These are phyloP conservation scores for Ganoderma leucocontextum DNA, from an alignment of 1,284 basidiomycete species.

Conservation along the genomic window DNA sequence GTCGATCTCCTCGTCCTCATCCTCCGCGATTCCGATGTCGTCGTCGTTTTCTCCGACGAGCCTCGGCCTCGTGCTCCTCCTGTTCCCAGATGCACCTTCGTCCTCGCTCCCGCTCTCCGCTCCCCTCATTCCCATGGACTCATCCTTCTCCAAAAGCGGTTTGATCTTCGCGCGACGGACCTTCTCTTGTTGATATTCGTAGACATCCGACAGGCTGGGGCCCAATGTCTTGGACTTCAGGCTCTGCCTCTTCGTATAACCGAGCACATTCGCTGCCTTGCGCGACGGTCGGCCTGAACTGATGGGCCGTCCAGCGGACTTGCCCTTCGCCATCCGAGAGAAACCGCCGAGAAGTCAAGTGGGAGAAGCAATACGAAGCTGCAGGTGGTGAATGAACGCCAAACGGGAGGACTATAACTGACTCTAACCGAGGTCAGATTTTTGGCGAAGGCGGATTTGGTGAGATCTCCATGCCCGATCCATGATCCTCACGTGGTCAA, in stretches of 20 bases:
- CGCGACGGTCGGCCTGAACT: constrained; percentile 24
- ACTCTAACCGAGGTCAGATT: not conserved
- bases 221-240: constrained; percentile 49
- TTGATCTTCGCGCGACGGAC: constrained; percentile 62
- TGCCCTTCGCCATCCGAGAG: constrained; percentile 19
- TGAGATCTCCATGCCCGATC: not conserved
- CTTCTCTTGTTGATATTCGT: constrained; percentile 67
- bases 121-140: constrained; percentile 51
- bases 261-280: constrained; percentile 51
- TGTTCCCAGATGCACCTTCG: constrained; percentile 41
- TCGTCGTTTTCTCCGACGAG: constrained; percentile 67
- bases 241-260: constrained; percentile 62
- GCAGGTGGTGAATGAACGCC: not conserved
- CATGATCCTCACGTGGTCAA: not conserved
- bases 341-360: not conserved
- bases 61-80: constrained; percentile 52
- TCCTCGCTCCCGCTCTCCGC: constrained; percentile 48
- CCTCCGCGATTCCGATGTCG: constrained; percentile 61
- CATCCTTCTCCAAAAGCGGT: constrained; percentile 66
- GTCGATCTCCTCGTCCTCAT: constrained; percentile 83
- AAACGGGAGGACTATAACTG: not conserved
- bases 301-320: constrained; percentile 15
- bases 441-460: not conserved
- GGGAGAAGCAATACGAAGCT: not conserved
- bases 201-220: constrained; percentile 55